These are phyloP conservation scores for Suhomyces pyralidae DNA, from an alignment of 805 yeast genomes.

Conservation along the genomic window DNA sequence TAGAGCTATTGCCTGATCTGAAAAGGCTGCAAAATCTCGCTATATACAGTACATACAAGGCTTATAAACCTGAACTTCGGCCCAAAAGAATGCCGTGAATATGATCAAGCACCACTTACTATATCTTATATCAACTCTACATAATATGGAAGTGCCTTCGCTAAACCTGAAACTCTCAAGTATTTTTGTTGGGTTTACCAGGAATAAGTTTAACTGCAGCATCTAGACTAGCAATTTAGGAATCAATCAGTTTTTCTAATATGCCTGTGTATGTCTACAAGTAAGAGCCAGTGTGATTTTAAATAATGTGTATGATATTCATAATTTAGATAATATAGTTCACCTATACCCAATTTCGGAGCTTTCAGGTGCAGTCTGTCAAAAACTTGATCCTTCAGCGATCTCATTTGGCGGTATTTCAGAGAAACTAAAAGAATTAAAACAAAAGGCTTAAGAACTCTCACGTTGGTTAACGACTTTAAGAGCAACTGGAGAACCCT, in stretches of 20 bases:
- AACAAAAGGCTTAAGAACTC: not conserved
- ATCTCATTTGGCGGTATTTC: not conserved
- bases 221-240: too few species aligned
- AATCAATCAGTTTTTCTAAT: too few species aligned
- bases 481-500: slow-evolving; percentile 9
- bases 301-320: not conserved
- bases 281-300: too few species aligned
- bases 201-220: not conserved
- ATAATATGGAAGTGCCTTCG: too few species aligned
- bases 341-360: not conserved
- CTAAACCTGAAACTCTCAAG: too few species aligned
- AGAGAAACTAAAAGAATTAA: not conserved
- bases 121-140: too few species aligned
- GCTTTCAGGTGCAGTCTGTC: not conserved
- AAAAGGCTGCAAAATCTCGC: not conserved
- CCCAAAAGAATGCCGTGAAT: not conserved
- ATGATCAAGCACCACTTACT: not conserved
- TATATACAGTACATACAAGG: not conserved
- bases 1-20: not conserved
- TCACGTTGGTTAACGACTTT: slow-evolving; percentile 3
- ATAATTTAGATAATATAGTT: not conserved
- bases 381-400: not conserved
- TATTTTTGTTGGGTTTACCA: too few species aligned
- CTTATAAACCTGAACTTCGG: not conserved
- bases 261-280: not conserved